Percentiles rank a stretch among this genome's conserved stretches.
Conservation (phyloP, 202 grass and related monocot genomes). For the Setaria italica region DNA sequence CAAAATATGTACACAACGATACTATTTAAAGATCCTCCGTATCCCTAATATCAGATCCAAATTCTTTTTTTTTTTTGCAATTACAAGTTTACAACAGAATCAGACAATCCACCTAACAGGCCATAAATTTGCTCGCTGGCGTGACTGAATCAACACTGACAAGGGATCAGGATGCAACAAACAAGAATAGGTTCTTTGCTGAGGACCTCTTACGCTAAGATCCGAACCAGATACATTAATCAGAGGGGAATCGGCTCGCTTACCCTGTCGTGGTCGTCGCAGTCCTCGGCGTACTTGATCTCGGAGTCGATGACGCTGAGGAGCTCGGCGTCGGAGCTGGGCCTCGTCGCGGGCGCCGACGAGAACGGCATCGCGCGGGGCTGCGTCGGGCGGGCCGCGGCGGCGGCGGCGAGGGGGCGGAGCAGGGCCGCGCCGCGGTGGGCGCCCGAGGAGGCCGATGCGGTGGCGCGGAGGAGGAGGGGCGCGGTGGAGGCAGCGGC, state of each 20-base stretch:
- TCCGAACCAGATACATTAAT: neutral
- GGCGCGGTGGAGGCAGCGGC: constrained; percentile 28
- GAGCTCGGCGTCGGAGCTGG: constrained; percentile 59
- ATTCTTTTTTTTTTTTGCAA: too few relatives aligned
- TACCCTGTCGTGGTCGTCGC: constrained; percentile 76
- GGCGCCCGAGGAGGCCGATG: constrained; percentile 1
- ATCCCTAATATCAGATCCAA: neutral
- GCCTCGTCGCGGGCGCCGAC: constrained; percentile 48
- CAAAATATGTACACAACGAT: neutral
- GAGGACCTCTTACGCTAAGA: neutral
- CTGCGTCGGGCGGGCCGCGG: constrained; percentile 1
- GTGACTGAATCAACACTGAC: neutral
- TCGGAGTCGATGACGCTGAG: constrained; percentile 70
- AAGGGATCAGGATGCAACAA: neutral
- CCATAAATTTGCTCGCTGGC: neutral
- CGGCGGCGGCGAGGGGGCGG: constrained; percentile 40
- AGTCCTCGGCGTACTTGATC: constrained; percentile 91
- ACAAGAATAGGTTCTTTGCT: neutral
- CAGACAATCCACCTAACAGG: neutral
- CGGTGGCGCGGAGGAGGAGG: constrained; percentile 29
- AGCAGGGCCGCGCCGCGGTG: constrained; percentile 21
- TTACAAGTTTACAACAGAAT: neutral
- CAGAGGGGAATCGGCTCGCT: neutral
- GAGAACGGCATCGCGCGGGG: constrained; percentile 59
- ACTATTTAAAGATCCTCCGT: neutral